phyloP scores from a whole-genome alignment of 192 early-diverging fungal genomes.

The Chytriomyces sp. region DNA sequence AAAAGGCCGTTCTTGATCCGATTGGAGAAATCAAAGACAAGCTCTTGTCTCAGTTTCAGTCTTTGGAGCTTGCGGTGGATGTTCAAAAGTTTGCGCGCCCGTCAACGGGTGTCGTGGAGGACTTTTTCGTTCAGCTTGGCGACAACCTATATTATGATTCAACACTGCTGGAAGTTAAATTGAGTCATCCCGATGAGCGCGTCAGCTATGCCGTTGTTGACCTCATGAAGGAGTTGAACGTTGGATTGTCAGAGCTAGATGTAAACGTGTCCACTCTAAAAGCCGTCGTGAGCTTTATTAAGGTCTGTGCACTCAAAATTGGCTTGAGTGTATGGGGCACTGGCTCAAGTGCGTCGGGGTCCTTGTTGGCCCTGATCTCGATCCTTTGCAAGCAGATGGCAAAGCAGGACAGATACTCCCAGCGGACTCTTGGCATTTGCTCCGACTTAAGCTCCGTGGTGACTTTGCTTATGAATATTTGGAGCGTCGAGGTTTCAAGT shows the following conservation, averaged over 20 bases:
- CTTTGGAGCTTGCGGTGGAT: conserved; percentile 17
- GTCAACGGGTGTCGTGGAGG: conserved; percentile 28
- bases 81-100: conserved; percentile 12
- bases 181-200: background rate
- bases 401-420: background rate
- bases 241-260: conserved; percentile 25
- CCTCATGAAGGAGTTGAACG: conserved; percentile 21
- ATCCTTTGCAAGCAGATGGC: conserved; percentile 8
- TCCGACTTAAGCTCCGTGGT: conserved; percentile 12
- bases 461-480: background rate
- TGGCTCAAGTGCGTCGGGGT: background rate
- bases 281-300: conserved; percentile 32
- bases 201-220: background rate
- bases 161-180: conserved; percentile 26
- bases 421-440: background rate
- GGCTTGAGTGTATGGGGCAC: background rate
- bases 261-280: conserved; percentile 27
- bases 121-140: conserved; percentile 29
- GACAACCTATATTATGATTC: conserved; percentile 32
- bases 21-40: background rate
- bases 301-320: conserved; percentile 25
- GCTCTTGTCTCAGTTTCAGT: background rate
- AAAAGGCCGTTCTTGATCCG: conserved; percentile 19
- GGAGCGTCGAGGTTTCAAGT: background rate
- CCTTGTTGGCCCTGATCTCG: background rate